Evolutionary conservation across 495 filamentous ascomycete genomes (phyloP), one percentile per base, ranked within the genome.

Genomic region (Aspergillus panamensis): DNA sequence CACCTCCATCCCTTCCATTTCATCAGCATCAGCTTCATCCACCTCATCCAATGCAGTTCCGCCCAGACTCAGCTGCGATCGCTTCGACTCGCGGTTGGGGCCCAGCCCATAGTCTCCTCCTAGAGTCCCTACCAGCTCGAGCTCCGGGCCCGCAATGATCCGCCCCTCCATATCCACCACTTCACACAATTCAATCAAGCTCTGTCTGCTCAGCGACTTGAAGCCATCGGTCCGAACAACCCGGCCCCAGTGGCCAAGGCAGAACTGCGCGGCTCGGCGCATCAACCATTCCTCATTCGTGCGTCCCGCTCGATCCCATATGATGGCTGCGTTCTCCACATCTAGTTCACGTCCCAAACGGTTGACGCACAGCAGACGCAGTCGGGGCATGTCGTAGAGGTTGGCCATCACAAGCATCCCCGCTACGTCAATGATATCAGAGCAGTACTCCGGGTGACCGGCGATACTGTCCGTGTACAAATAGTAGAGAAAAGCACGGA

Each of bases 351-450:
- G 86, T 49, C 87, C 87, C 29, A 98, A 81, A 10, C 95, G 81
- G 67, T 93, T 89, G 40, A 97, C 85, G 67, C 92, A 95, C 12
- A 97, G 82, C 10, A 96, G 81, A 12, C 93, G 90, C 3, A 98
- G 84, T 56, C 91, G 88, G 0, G 91, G 91, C 77, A 98, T 92
- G 68, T 96, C 91, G 69, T 98, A 98, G 19, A 97, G 88, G 66
- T 97, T 96, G 20, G 91, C 87, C 91, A 98, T 93, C 51, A 97
- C 94, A 2, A 98, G 82, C 74, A 98, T 81, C n/a, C 94, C 92
- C 0, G 95, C 93, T 16, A 97, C 92, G 62, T 96, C 90, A 17
- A 84, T 82, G 32, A 96, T 82, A 48, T 85, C 85, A n/a, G 81
- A 78, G 59, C 83, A 84, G 59, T 84, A 83, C 17, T 85, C 79